phyloP scores from a whole-genome alignment of 257 asterid genomes.

The Parsonsia alboflavescens region DNA sequence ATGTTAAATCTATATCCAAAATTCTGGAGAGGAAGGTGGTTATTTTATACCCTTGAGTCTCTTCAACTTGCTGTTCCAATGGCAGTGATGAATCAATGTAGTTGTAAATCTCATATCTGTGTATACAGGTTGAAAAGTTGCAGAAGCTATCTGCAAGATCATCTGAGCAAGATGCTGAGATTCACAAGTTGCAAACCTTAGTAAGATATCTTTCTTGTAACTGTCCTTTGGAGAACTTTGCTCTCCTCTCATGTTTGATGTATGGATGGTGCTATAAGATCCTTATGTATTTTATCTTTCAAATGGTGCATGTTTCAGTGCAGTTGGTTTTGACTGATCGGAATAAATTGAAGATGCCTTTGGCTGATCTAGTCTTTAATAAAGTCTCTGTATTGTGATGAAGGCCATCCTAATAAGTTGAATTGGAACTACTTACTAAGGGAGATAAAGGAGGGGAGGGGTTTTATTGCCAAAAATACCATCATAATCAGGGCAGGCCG shows the following conservation, averaged over 20 bases:
- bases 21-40: slow-evolving; percentile 70
- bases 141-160: slow-evolving; percentile 56
- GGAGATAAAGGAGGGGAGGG: neutral
- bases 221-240: neutral
- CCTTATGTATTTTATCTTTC: neutral
- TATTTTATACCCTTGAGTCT: neutral
- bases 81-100: neutral
- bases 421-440: neutral
- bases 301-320: neutral
- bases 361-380: neutral
- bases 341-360: neutral
- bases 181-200: slow-evolving; percentile 58
- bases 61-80: neutral
- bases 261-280: neutral
- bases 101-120: slow-evolving; percentile 8
- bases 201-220: slow-evolving; percentile 38
- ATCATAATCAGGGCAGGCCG: neutral
- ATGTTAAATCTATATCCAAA: slow-evolving; percentile 57
- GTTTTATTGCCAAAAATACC: neutral
- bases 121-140: slow-evolving; percentile 60
- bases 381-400: neutral
- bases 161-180: slow-evolving; percentile 61
- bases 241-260: neutral
- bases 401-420: neutral
- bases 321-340: neutral